Evolutionary conservation across 1,284 basidiomycete species (phyloP).

Genomic region (Cryptococcus sp.): DNA sequence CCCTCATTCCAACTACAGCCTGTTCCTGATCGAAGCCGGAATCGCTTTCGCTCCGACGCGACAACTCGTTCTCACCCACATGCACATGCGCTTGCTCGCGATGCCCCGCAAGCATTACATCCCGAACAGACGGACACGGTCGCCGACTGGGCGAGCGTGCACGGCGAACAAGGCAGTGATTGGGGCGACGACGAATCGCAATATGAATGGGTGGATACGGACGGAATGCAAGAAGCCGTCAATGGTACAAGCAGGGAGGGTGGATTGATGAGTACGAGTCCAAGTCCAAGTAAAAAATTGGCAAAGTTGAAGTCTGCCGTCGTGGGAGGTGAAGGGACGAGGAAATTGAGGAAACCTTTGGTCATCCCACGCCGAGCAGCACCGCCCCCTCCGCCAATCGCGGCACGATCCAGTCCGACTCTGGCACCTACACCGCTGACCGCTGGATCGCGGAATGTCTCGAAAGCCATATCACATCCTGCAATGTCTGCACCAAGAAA

Average conservation of each 20-base stretch:
- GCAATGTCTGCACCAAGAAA: neutral
- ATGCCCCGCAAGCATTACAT: slow-evolving; percentile 12
- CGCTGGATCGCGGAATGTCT: neutral
- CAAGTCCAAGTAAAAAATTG: slow-evolving; percentile 27
- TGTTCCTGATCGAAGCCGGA: slow-evolving; percentile 16
- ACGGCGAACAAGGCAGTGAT: slow-evolving; percentile 50
- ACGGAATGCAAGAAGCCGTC: slow-evolving; percentile 28
- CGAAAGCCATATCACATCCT: neutral
- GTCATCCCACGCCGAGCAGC: slow-evolving; percentile 39
- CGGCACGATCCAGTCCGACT: neutral
- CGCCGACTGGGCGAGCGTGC: slow-evolving; percentile 35
- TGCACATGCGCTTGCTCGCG: slow-evolving; percentile 12
- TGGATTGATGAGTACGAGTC: slow-evolving; percentile 15
- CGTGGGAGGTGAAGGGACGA: slow-evolving; percentile 13
- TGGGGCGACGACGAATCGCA: slow-evolving; percentile 51
- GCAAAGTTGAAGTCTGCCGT: slow-evolving; percentile 26
- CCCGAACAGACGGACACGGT: slow-evolving; percentile 20
- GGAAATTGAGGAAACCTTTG: slow-evolving; percentile 36
- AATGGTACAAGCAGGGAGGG: slow-evolving; percentile 30
- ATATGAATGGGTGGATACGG: slow-evolving; percentile 49
- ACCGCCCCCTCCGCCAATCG: slow-evolving; percentile 20
- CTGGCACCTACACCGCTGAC: slow-evolving; percentile 4
- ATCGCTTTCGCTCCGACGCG: slow-evolving; percentile 8
- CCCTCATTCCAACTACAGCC: slow-evolving; percentile 19
- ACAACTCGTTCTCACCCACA: slow-evolving; percentile 10